phyloP scores from a whole-genome alignment of 2,329 filamentous ascomycete species.

The Penicillium digitatum region DNA sequence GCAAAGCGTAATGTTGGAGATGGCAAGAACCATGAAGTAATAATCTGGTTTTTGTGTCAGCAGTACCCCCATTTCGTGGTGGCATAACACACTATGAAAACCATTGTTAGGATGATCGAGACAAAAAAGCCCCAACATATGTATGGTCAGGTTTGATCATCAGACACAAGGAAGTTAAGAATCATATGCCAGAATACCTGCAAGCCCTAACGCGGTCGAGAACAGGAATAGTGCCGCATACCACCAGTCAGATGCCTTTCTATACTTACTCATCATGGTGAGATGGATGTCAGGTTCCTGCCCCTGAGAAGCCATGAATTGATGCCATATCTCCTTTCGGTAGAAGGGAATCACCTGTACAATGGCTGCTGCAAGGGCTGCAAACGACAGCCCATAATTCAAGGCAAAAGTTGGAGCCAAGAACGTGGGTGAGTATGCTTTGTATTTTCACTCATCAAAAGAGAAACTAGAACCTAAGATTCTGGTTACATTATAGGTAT shows the following conservation, averaged over 20 bases:
- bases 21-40: conserved; percentile 23
- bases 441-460: conserved; percentile 33
- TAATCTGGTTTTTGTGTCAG: conserved; percentile 14
- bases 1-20: conserved; percentile 24
- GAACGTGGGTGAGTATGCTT: conserved; percentile 38
- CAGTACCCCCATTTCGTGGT: neutral
- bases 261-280: conserved; percentile 61
- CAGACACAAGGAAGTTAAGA: conserved; percentile 14
- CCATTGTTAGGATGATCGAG: conserved; percentile 17
- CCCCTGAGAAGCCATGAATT: conserved; percentile 26
- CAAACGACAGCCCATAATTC: conserved; percentile 39
- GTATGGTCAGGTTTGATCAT: conserved; percentile 1
- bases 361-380: conserved; percentile 32
- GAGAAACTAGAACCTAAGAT: conserved; percentile 30
- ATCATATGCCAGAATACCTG: conserved; percentile 21
- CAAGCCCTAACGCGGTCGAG: conserved; percentile 33
- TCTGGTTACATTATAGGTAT: conserved; percentile 31
- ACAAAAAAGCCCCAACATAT: conserved; percentile 25
- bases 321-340: conserved; percentile 32
- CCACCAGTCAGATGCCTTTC: conserved; percentile 50
- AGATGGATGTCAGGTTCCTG: conserved; percentile 56
- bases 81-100: conserved; percentile 18
- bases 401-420: conserved; percentile 35
- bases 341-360: conserved; percentile 34
- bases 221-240: conserved; percentile 42